Base-by-base conservation (phyloP, 106 monocot genomes). In the Dendrobium catenatum region DNA sequence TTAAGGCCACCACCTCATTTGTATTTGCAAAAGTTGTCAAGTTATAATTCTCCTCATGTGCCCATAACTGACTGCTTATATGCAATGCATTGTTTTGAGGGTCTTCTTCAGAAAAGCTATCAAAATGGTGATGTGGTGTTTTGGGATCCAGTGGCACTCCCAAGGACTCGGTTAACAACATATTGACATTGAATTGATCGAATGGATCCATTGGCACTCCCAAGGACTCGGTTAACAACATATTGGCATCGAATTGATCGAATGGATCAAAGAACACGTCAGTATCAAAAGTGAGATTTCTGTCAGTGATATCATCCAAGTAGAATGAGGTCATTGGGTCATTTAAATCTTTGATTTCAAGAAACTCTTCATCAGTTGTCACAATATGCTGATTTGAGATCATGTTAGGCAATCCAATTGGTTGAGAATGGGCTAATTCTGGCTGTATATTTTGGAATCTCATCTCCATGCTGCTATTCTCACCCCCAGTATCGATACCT, bases 301-400 rank as follows among this genome's bases (percentile, higher is more conserved):
- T 56, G 78, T 81, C 84, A 81, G 20, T 37, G 55, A 42, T 29
- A 79, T 82, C 44, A 20, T 88, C 83, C 66, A 73, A 51, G 49
- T 8, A 73, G 59, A 24, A 75, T 29, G 43, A 43, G 3, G 37
- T 18, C 9, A 80, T 81, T 29, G 82, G 79, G 42, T 89, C 87
- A 78, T 29, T 68, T 29, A 95, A 85, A 84, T 95, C 95, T 80
- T 81, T 78, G 20, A 95, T 83, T 86, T 95, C 92, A 15, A 95
- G 64, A 66, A 90, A 92, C 51, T 92, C 95, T 79, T 85, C 90
- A 79, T 83, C 85, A 67, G 61, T 67, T 73, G 4, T 26, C 42
- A 72, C 31, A 55, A 81, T 74, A 24, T 8, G 72, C 59, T 82
- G 86, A 13, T 84, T 43, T 13, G 66, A 51, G 58, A 72, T 49